phyloP scores from a whole-genome alignment of 2,329 filamentous ascomycete species.

The Neophaeococcomyces aloes region DNA sequence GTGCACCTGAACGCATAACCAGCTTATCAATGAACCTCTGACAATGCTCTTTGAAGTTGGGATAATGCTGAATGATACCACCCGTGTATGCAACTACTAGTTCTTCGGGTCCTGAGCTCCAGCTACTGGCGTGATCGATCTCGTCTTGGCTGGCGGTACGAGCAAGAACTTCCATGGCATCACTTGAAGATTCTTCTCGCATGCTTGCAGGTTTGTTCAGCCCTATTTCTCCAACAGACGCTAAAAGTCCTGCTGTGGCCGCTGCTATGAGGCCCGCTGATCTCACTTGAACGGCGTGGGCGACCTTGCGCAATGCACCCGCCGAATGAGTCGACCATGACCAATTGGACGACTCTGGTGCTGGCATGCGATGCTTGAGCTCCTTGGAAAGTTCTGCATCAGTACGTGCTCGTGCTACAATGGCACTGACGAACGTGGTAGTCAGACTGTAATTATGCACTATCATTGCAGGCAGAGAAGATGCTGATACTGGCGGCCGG shows the following conservation, averaged over 20 bases:
- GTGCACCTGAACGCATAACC: constrained; percentile 36
- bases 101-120: constrained; percentile 40
- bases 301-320: constrained; percentile 52
- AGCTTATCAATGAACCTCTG: constrained; percentile 55
- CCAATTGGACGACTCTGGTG: constrained; percentile 40
- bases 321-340: constrained; percentile 54
- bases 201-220: constrained; percentile 22
- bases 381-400: constrained; percentile 38
- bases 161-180: neutral
- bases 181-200: constrained; percentile 11
- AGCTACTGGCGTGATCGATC: neutral
- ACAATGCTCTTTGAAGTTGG: constrained; percentile 60
- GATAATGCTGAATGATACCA: constrained; percentile 69
- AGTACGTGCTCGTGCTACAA: constrained; percentile 47
- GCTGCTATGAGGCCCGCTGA: constrained; percentile 66
- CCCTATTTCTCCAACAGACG: constrained; percentile 56
- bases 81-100: constrained; percentile 70
- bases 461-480: constrained; percentile 46
- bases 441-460: constrained; percentile 52
- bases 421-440: constrained; percentile 63
- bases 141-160: neutral
- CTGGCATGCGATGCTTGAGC: constrained; percentile 44
- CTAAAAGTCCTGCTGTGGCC: constrained; percentile 58
- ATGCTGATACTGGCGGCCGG: constrained; percentile 29
- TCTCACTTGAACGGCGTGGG: constrained; percentile 58